Percentiles rank a stretch among this genome's conserved stretches.
These are phyloP conservation scores for Centaurea solstitialis DNA, from an alignment of 129 eudicot species.

Conservation along the genomic window DNA sequence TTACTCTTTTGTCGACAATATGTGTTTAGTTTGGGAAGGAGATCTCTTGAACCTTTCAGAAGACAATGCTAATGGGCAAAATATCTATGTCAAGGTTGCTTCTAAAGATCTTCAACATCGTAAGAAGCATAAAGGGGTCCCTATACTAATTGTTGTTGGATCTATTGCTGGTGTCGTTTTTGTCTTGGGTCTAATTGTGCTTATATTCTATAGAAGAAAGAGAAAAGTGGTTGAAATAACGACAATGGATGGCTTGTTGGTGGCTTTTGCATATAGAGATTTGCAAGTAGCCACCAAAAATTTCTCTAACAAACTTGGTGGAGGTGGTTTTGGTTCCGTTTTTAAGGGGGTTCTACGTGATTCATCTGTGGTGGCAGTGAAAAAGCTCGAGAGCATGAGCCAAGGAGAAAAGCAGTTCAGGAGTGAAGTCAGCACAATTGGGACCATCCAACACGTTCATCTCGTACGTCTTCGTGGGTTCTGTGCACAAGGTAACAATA, in stretches of 20 bases:
- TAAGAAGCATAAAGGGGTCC: constrained; percentile 24
- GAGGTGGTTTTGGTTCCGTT: constrained; percentile 69
- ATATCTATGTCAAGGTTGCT: constrained; percentile 48
- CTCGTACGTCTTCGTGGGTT: constrained; percentile 77
- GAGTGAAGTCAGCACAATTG: constrained; percentile 74
- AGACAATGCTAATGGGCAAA: constrained; percentile 41
- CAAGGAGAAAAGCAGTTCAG: constrained; percentile 82
- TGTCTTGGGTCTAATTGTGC: constrained; percentile 28
- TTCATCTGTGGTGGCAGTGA: constrained; percentile 63
- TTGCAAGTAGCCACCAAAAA: constrained; percentile 57
- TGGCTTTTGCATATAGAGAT: constrained; percentile 56
- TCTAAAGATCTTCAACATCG: constrained; percentile 45
- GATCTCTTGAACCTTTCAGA: constrained; percentile 47
- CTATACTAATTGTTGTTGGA: constrained; percentile 36
- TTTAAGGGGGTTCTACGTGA: constrained; percentile 52
- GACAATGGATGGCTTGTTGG: constrained; percentile 44
- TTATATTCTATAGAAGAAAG: constrained; percentile 20
- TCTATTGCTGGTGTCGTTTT: constrained; percentile 23
- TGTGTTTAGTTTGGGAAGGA: constrained; percentile 55
- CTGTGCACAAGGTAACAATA: constrained; percentile 50
- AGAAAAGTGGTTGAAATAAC: constrained; percentile 8
- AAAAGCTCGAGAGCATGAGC: constrained; percentile 55
- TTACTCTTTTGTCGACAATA: constrained; percentile 39
- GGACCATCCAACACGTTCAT: constrained; percentile 68
- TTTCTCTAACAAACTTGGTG: constrained; percentile 53